These are phyloP conservation scores for Daphne laureola DNA, from an alignment of 441 rosid genomes.

Conservation along the genomic window DNA sequence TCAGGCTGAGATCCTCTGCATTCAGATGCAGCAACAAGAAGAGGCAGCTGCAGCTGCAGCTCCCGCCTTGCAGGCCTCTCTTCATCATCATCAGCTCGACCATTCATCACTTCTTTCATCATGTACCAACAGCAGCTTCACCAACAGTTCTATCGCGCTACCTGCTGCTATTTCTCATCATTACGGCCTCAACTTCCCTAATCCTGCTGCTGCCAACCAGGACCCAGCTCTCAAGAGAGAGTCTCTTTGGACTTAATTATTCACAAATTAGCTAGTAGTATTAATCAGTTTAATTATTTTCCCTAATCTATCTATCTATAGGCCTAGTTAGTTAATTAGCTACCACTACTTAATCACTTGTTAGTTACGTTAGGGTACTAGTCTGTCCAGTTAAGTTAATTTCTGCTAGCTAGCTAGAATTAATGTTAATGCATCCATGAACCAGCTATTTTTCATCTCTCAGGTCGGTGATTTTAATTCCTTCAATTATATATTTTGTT, in stretches of 20 bases:
- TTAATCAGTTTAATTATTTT: too few species aligned
- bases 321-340: too few species aligned
- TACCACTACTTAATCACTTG: too few species aligned
- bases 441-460: too few species aligned
- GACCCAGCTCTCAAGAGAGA: slow-evolving; percentile 62
- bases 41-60: too few species aligned
- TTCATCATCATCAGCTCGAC: slow-evolving; percentile 20
- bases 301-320: too few species aligned
- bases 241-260: slow-evolving; percentile 52
- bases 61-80: slow-evolving; percentile 29
- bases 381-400: too few species aligned
- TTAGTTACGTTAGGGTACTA: too few species aligned
- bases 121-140: slow-evolving; percentile 21
- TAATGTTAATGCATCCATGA: too few species aligned
- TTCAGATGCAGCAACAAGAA: slow-evolving; percentile 62
- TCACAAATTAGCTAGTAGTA: background rate
- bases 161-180: slow-evolving; percentile 14
- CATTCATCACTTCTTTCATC: slow-evolving; percentile 27
- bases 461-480: too few species aligned
- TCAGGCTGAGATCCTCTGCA: slow-evolving; percentile 81
- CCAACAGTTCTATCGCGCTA: slow-evolving; percentile 13
- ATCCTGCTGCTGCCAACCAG: slow-evolving; percentile 49
- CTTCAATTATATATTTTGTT: too few species aligned
- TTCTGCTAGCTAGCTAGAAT: too few species aligned
- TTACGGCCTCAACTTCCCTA: slow-evolving; percentile 37